Evolutionary conservation across 2,329 filamentous ascomycete genomes (phyloP).

Genomic region (Trichoderma sp.): DNA sequence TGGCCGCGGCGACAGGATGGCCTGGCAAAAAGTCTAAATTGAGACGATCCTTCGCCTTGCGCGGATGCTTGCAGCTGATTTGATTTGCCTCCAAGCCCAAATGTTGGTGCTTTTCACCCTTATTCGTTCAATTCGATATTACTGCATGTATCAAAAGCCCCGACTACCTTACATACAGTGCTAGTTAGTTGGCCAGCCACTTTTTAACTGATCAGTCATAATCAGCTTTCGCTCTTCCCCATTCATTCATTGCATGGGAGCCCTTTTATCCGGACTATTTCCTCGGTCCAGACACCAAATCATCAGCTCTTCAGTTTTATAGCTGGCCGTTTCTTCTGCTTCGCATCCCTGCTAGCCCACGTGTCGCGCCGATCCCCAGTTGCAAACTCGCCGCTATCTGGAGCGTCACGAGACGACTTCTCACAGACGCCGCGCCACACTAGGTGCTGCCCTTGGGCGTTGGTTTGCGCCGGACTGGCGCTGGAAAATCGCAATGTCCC

Average conservation of each 20-base stretch:
- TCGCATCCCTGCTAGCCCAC: slow-evolving; percentile 25
- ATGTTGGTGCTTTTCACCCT: background rate
- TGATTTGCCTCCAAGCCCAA: background rate
- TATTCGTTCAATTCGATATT: background rate
- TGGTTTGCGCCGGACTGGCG: slow-evolving; percentile 16
- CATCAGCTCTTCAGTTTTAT: background rate
- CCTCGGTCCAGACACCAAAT: background rate
- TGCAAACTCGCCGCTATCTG: slow-evolving; percentile 1
- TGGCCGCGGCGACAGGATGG: background rate
- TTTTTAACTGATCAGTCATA: background rate
- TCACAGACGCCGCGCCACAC: background rate
- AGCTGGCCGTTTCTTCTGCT: background rate
- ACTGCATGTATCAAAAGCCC: too few species aligned
- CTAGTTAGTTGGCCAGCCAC: background rate
- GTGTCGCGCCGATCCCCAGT: slow-evolving; percentile 24
- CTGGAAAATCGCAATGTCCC: background rate
- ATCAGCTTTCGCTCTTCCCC: background rate
- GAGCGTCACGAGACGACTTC: slow-evolving; percentile 6
- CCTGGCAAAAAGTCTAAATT: background rate
- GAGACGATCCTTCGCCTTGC: background rate
- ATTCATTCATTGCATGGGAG: background rate
- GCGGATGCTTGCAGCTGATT: background rate
- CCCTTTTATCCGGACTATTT: background rate
- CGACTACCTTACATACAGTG: background rate
- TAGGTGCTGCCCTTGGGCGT: slow-evolving; percentile 3